These are phyloP conservation scores for Boletus subcaerulescens DNA, from an alignment of 768 basidiomycete genomes.

Conservation along the genomic window DNA sequence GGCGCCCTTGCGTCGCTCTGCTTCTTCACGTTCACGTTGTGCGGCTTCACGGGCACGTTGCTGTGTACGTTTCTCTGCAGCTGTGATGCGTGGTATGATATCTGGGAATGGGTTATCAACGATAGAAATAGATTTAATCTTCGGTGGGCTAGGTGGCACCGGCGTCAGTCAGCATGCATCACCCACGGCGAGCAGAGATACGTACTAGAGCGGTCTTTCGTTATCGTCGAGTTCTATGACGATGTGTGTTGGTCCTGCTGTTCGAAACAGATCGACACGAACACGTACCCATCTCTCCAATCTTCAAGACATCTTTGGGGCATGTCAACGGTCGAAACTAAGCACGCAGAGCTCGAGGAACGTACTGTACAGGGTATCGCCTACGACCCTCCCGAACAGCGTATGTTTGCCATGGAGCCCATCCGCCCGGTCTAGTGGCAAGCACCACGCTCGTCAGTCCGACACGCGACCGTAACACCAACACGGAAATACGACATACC, in stretches of 20 bases:
- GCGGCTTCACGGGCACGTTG: constrained; percentile 74
- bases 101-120: constrained; percentile 94
- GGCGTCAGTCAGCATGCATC: not conserved
- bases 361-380: constrained; percentile 88
- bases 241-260: not conserved
- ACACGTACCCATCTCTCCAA: constrained; percentile 78
- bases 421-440: constrained; percentile 71
- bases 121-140: constrained; percentile 81
- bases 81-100: constrained; percentile 94
- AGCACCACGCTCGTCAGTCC: not conserved
- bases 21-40: constrained; percentile 77
- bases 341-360: constrained; percentile 5
- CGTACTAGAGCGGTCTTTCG: constrained; percentile 80
- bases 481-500: constrained; percentile 41
- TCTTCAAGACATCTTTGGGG: constrained; percentile 79
- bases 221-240: constrained; percentile 64
- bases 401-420: constrained; percentile 95
- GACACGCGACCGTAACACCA: not conserved
- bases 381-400: constrained; percentile 85
- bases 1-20: constrained; percentile 65
- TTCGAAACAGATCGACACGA: not conserved
- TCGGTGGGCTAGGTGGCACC: constrained; percentile 67
- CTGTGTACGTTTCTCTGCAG: constrained; percentile 84
- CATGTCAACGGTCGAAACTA: not conserved
- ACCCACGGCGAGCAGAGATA: constrained; percentile 6